Conservation (phyloP, 2,329 filamentous ascomycete species). For the Aspergillus japonicus region DNA sequence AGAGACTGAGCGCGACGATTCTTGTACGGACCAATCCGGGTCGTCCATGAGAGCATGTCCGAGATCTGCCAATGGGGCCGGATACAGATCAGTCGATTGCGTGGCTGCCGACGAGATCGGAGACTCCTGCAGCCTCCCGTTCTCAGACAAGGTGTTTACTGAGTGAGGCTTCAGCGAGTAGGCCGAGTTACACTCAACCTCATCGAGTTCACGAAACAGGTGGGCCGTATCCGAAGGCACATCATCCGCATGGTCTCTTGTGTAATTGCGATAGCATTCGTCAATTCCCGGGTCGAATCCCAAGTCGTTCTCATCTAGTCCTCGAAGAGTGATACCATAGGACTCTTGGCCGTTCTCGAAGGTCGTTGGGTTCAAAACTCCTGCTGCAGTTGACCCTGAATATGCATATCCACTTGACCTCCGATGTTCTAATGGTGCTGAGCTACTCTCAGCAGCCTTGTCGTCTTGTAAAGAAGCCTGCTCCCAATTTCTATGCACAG, state of each 20-base stretch:
- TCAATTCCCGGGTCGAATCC: conserved; percentile 20
- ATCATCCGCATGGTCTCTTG: conserved; percentile 6
- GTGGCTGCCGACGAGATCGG: conserved; percentile 15
- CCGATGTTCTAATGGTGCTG: not conserved
- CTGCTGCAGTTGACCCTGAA: not conserved
- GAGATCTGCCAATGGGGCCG: conserved; percentile 11
- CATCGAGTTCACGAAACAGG: conserved; percentile 24
- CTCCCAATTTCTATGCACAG: not conserved
- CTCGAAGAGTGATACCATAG: not conserved
- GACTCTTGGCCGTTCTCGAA: not conserved
- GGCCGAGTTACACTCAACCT: conserved; percentile 23
- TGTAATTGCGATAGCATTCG: conserved; percentile 12
- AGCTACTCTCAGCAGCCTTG: not conserved
- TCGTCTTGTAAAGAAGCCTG: not conserved
- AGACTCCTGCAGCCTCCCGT: conserved; percentile 14
- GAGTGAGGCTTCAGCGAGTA: conserved; percentile 14
- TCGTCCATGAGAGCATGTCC: conserved; percentile 16
- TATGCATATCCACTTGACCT: not conserved
- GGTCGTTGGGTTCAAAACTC: not conserved
- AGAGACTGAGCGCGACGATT: conserved; percentile 15
- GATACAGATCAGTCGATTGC: conserved; percentile 15
- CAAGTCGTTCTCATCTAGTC: conserved; percentile 16
- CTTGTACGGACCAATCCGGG: conserved; percentile 14
- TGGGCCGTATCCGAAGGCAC: conserved; percentile 8
- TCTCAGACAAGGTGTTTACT: conserved; percentile 11